phyloP scores from a whole-genome alignment of 2,329 filamentous ascomycete species.

The Fusarium scirpi region DNA sequence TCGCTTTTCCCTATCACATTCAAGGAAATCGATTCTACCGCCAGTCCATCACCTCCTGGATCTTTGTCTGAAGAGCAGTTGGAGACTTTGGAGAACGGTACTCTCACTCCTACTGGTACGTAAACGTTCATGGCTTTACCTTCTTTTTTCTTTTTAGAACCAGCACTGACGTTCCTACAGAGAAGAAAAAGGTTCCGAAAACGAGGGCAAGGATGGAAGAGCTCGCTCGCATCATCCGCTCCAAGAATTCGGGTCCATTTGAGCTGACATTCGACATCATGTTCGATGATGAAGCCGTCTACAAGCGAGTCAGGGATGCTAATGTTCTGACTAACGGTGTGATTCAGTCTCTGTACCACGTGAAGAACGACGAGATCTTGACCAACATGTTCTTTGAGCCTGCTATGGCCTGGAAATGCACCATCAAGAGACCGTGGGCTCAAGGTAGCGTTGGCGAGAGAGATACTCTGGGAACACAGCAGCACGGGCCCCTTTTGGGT shows the following conservation, averaged over 20 bases:
- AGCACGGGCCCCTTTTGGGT: neutral
- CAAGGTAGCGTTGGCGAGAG: conserved; percentile 48
- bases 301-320: conserved; percentile 52
- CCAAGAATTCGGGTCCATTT: conserved; percentile 64
- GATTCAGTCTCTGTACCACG: conserved; percentile 50
- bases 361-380: conserved; percentile 48
- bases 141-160: too few species aligned
- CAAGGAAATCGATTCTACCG: neutral
- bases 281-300: conserved; percentile 55
- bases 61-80: neutral
- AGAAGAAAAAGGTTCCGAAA: conserved; percentile 35
- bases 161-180: neutral
- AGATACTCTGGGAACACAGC: conserved; percentile 1
- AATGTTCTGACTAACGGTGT: conserved; percentile 52
- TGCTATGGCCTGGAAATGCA: conserved; percentile 60
- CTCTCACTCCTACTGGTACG: neutral
- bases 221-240: conserved; percentile 57
- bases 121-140: neutral
- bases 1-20: neutral
- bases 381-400: conserved; percentile 56
- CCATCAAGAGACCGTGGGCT: conserved; percentile 53
- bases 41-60: neutral
- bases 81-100: neutral
- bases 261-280: conserved; percentile 65
- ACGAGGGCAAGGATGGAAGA: conserved; percentile 2